Percentiles rank a stretch among this genome's conserved stretches.
These are phyloP conservation scores for Fusarium palustre DNA, from an alignment of 2,329 filamentous ascomycete genomes.

Conservation along the genomic window DNA sequence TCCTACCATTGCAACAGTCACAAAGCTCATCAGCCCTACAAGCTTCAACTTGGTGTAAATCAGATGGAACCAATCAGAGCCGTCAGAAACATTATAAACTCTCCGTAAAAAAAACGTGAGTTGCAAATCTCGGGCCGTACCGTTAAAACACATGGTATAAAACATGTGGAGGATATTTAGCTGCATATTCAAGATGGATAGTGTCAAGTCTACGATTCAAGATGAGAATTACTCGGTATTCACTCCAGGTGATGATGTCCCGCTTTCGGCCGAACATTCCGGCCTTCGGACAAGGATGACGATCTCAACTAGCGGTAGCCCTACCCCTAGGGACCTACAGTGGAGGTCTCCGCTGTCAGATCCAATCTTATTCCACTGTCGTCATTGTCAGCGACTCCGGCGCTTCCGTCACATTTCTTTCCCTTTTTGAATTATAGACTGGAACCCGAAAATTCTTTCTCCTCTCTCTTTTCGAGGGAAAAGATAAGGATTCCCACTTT, in stretches of 20 bases:
- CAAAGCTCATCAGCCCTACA: not conserved
- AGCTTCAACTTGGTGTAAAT: not conserved
- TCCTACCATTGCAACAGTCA: not conserved
- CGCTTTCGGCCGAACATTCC: constrained; percentile 32
- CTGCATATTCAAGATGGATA: not conserved
- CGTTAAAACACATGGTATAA: not conserved
- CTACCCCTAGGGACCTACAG: constrained; percentile 14
- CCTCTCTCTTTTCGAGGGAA: not conserved
- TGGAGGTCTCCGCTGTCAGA: constrained; percentile 22
- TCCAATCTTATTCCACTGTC: constrained; percentile 32
- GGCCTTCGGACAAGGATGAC: constrained; percentile 14
- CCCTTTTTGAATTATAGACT: constrained; percentile 7
- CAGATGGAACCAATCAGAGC: not conserved
- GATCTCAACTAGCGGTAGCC: constrained; percentile 19
- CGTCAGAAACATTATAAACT: not conserved
- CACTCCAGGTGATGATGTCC: not conserved
- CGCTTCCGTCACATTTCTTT: constrained; percentile 39
- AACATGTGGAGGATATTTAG: not conserved
- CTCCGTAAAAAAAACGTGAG: constrained; percentile 2
- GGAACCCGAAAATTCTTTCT: constrained; percentile 17
- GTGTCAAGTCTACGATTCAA: not conserved
- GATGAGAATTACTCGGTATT: not conserved
- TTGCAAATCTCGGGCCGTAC: constrained; percentile 32
- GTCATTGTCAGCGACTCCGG: constrained; percentile 39
- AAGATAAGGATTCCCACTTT: not conserved